Conservation (phyloP, 169 alveolate genomes). For the Blepharisma undulans region DNA sequence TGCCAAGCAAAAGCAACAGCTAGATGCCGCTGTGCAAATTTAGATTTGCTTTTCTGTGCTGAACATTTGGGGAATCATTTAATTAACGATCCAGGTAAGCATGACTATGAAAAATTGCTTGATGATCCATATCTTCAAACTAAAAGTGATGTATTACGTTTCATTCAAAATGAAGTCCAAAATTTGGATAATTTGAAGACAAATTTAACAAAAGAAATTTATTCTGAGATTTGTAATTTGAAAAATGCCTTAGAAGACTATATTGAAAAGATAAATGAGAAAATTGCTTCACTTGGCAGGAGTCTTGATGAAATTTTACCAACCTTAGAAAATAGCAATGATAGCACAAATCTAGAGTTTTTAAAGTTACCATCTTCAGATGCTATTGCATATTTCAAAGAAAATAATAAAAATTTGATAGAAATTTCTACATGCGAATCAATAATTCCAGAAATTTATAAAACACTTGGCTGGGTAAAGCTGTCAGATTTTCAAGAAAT, state of each 20-base stretch:
- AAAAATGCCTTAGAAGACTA: not conserved
- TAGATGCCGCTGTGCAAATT: not conserved
- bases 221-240: not conserved
- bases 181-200: not conserved
- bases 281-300: not conserved
- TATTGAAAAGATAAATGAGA: not conserved
- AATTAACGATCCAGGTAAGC: not conserved
- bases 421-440: not conserved
- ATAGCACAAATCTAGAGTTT: not conserved
- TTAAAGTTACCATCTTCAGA: not conserved
- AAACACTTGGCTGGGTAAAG: not conserved
- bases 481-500: not conserved
- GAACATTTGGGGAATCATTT: not conserved
- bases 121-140: not conserved
- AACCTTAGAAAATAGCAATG: not conserved
- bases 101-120: not conserved
- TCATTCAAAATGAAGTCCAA: not conserved
- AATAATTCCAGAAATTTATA: not conserved
- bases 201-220: not conserved
- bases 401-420: not conserved
- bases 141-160: not conserved
- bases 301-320: not conserved
- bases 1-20: not conserved
- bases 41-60: not conserved
- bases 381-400: not conserved